Evolutionary conservation across 208 protist genomes (phyloP).

Genomic region (Entamoeba nuttalli): DNA sequence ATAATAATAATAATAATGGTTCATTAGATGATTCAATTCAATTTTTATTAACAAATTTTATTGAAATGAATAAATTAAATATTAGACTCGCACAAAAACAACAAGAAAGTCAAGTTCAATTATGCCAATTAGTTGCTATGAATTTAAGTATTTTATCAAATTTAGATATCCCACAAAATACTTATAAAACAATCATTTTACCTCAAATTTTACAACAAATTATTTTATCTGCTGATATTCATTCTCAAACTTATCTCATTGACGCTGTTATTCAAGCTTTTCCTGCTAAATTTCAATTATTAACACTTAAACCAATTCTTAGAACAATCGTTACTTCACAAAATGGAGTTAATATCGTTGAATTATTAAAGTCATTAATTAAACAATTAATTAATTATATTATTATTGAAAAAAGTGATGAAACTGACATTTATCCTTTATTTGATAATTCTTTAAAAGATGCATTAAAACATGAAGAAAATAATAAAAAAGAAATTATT

Average conservation of each 20-base stretch:
- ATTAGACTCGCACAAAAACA: not conserved
- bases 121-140: not conserved
- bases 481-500: not conserved
- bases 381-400: not conserved
- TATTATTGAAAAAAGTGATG: not conserved
- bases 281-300: not conserved
- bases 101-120: not conserved
- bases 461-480: not conserved
- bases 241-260: not conserved
- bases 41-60: conserved; percentile 1
- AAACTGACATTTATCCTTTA: not conserved
- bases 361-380: not conserved
- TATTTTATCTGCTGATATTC: not conserved
- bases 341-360: not conserved
- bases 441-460: not conserved
- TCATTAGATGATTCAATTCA: not conserved
- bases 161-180: not conserved
- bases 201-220: not conserved
- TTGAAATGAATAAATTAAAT: not conserved
- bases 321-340: not conserved
- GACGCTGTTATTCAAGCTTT: not conserved
- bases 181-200: not conserved
- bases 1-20: not conserved
- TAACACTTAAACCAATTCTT: not conserved
- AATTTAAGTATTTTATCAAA: not conserved